Conservation (phyloP, 106 monocot genomes). For the Dendrobium officinale region DNA sequence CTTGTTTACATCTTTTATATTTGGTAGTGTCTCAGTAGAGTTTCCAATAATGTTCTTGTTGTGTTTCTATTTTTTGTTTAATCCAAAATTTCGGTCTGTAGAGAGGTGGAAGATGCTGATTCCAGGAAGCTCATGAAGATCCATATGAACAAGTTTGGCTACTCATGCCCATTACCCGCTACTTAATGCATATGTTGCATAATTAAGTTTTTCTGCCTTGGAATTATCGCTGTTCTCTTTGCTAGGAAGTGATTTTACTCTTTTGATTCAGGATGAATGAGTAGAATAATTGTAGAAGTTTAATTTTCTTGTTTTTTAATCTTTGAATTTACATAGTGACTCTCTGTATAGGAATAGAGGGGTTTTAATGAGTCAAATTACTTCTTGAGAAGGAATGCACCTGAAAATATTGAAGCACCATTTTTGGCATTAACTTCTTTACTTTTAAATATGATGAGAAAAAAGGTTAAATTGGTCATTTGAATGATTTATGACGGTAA, state of each 20-base stretch:
- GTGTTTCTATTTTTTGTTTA: not conserved
- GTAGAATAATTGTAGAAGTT: not conserved
- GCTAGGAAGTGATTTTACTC: not conserved
- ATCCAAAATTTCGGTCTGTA: not conserved
- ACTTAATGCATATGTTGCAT: not conserved
- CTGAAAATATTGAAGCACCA: no score
- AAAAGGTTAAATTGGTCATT: no score
- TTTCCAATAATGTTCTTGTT: not conserved
- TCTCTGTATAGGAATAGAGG: not conserved
- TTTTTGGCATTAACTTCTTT: no score
- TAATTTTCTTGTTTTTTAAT: not conserved
- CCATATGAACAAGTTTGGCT: not conserved
- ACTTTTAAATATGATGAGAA: no score
- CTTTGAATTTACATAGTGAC: not conserved
- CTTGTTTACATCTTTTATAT: no score
- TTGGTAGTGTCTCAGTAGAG: no score
- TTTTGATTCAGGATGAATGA: not conserved
- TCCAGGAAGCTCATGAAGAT: not conserved
- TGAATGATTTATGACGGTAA: no score
- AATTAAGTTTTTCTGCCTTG: not conserved
- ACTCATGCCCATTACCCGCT: not conserved
- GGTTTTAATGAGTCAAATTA: no score
- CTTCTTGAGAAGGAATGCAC: no score
- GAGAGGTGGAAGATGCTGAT: not conserved
- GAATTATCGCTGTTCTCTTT: not conserved